Conservation (phyloP, 768 basidiomycete genomes). For the Epithele typhae region DNA sequence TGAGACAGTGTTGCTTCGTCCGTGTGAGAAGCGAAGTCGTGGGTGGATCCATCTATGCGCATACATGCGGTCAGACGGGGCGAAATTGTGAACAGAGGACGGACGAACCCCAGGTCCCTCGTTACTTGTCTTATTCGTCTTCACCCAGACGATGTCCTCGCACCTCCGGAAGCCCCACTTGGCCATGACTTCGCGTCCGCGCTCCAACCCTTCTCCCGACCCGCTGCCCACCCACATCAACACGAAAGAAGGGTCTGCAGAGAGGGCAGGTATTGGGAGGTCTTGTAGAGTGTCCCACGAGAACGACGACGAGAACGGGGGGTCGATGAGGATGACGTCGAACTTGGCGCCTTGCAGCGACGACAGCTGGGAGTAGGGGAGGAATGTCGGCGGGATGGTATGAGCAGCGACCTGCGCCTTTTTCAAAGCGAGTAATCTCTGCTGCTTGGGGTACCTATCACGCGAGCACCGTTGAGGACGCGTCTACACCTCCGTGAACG, state of each 20-base stretch:
- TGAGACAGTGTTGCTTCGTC: constrained; percentile 94
- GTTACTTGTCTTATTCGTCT: constrained; percentile 75
- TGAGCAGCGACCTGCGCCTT: constrained; percentile 67
- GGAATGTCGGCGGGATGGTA: constrained; percentile 70
- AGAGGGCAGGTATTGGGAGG: constrained; percentile 75
- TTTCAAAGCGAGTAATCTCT: constrained; percentile 78
- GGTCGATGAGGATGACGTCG: constrained; percentile 89
- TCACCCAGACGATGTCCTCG: constrained; percentile 99
- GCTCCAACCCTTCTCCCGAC: constrained; percentile 85
- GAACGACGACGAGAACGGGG: constrained; percentile 82
- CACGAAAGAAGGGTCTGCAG: constrained; percentile 89
- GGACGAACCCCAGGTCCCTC: constrained; percentile 68
- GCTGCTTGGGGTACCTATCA: constrained; percentile 89
- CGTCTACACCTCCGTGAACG: no score
- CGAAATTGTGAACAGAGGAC: neutral
- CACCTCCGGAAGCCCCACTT: constrained; percentile 95
- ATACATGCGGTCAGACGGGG: constrained; percentile 5
- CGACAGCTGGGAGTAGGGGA: constrained; percentile 54
- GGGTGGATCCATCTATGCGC: constrained; percentile 71
- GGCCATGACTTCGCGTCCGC: constrained; percentile 84
- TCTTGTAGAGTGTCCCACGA: constrained; percentile 82
- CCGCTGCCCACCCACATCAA: constrained; percentile 96
- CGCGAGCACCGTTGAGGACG: neutral
- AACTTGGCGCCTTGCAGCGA: constrained; percentile 68
- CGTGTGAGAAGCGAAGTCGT: constrained; percentile 83